A percentile compares a stretch with the other conserved stretches of the same genome.
Conservation (phyloP, 2,329 filamentous ascomycete genomes). For the Trichoderma sp. region DNA sequence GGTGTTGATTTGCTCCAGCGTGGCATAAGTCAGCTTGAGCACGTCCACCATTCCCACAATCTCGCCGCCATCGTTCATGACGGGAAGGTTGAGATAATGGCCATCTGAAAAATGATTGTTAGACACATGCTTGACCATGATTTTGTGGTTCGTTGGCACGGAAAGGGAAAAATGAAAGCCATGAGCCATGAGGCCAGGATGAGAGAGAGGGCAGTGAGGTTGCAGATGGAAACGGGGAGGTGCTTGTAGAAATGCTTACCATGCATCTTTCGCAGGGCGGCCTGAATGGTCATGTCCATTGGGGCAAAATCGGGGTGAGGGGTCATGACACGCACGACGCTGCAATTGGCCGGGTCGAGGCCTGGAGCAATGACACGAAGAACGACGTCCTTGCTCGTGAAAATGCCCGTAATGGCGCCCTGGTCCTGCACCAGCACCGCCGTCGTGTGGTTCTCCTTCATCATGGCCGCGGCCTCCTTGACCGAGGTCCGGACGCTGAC, state of each 20-base stretch:
- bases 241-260: constrained; percentile 58
- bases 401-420: constrained; percentile 96
- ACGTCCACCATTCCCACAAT: constrained; percentile 99
- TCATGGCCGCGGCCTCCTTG: constrained; percentile 89
- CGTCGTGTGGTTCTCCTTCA: constrained; percentile 99
- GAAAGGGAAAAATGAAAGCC: constrained; percentile 3
- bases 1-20: constrained; percentile 94
- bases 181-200: background rate
- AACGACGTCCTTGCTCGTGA: constrained; percentile 99
- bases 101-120: constrained; percentile 64
- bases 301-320: constrained; percentile 98
- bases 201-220: background rate
- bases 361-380: constrained; percentile 96
- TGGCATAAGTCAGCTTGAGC: constrained; percentile 96
- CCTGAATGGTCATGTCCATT: constrained; percentile 98
- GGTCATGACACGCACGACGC: constrained; percentile 98
- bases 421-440: constrained; percentile 95
- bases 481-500: constrained; percentile 96
- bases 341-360: constrained; percentile 90
- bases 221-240: background rate
- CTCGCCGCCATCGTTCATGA: constrained; percentile 96
- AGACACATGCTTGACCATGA: constrained; percentile 25
- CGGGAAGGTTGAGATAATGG: constrained; percentile 95
- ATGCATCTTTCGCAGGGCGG: constrained; percentile 98
- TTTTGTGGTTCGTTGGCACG: constrained; percentile 6